Evolutionary conservation across 805 yeast species (phyloP).

Genomic region (Pichia eremophila): DNA sequence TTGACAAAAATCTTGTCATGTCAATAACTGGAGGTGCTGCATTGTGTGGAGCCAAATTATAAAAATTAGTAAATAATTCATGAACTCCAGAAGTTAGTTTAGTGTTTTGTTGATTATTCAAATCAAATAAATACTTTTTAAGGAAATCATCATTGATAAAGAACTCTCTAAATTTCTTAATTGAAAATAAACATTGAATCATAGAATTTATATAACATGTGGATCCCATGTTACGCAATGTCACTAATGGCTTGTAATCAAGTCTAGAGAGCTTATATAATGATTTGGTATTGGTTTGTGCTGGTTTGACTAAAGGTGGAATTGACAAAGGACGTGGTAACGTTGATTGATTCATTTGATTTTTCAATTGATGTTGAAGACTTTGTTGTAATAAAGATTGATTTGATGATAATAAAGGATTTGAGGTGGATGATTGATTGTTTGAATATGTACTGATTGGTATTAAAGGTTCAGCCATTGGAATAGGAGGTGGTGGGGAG

Average conservation of each 20-base stretch:
- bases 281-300: not conserved
- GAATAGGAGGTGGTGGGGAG: constrained; percentile 1
- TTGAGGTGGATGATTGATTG: not conserved
- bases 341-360: not conserved
- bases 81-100: constrained; percentile 40
- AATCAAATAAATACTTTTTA: constrained; percentile 12
- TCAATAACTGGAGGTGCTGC: constrained; percentile 51
- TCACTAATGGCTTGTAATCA: constrained; percentile 15
- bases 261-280: not conserved
- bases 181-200: constrained; percentile 58
- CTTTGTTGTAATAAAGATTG: not conserved
- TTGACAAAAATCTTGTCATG: constrained; percentile 45
- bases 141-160: constrained; percentile 30
- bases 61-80: constrained; percentile 48
- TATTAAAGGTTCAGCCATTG: not conserved
- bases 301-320: not conserved
- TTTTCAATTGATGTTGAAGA: not conserved
- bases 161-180: constrained; percentile 38
- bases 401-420: not conserved
- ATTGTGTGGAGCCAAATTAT: constrained; percentile 23
- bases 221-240: constrained; percentile 58
- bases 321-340: not conserved
- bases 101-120: constrained; percentile 2
- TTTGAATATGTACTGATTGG: not conserved
- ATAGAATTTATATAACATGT: constrained; percentile 73